Base-by-base conservation (phyloP, 2,329 filamentous ascomycete species). In the Arachnopeziza araneosa region DNA sequence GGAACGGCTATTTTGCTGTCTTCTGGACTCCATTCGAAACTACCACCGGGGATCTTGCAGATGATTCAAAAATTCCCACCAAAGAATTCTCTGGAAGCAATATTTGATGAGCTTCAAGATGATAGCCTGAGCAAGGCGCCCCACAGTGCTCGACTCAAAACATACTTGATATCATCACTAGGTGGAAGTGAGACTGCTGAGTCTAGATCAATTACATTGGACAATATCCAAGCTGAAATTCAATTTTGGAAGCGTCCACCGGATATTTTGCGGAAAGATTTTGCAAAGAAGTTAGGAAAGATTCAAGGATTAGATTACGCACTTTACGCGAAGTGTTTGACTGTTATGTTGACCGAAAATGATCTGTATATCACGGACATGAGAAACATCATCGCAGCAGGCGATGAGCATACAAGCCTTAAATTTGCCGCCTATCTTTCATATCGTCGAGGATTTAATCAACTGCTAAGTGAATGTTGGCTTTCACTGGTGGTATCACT, bases 201-300 rank as follows among this genome's bases (percentile, higher is more conserved):
- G 17, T 24, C 26, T 24, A 24, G 30, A 24, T 32, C 49, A n/a
- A 23, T 57, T 1, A 57, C 56, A 6, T 19, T 57, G 26, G 56
- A 21, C 7, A 30, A 36, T 26, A 32, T 57, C 26, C 56, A 57
- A 44, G 56, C 36, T 36, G 56, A 57, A 24, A 49, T 57, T 21
- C n/a, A 52, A 24, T 57, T 57, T n/a, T 57, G 56, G 56, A 53
- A 53, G 26, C 50, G 23, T 6, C 24, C 14, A 7, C 50, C 56
- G 5, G 56, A 53, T n/a, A 44, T 22, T 8, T 23, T 53, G 12
- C 23, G 50, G 10, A 52, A 44, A n/a, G 50, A 52, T 22, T 19
- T 57, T 57, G 56, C 56, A 17, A 53, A 49, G 22, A 53, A 36
- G 49, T 17, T 57, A 19, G 50, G 30, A 52, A 50, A 57, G 19